Evolutionary conservation across 129 eudicot genomes (phyloP).

Genomic region (Helianthus tuberosus): DNA sequence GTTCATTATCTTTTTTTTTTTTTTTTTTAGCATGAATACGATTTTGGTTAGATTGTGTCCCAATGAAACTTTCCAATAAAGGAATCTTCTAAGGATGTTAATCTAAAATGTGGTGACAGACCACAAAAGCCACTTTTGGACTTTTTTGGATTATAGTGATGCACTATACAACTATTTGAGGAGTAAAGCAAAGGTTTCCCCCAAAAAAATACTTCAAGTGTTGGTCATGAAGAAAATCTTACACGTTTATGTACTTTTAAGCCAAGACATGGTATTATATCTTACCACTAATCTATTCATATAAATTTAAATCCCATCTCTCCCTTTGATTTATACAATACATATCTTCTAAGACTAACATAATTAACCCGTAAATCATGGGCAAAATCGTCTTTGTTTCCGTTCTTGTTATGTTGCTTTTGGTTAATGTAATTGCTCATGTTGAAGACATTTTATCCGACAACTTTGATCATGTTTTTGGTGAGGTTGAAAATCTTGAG

Average conservation of each 20-base stretch:
- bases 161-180: slow-evolving; percentile 33
- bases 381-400: slow-evolving; percentile 46
- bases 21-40: too few species aligned
- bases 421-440: slow-evolving; percentile 33
- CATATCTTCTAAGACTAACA: slow-evolving; percentile 23
- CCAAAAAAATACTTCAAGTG: slow-evolving; percentile 37
- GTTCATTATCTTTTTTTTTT: too few species aligned
- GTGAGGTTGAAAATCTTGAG: slow-evolving; percentile 48
- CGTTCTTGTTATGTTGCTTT: slow-evolving; percentile 45
- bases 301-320: slow-evolving; percentile 42
- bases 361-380: slow-evolving; percentile 47
- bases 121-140: slow-evolving; percentile 31
- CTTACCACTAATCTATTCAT: slow-evolving; percentile 41
- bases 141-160: slow-evolving; percentile 16
- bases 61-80: slow-evolving; percentile 6
- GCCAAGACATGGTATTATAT: slow-evolving; percentile 36
- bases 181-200: slow-evolving; percentile 51
- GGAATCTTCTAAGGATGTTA: slow-evolving; percentile 26
- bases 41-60: too few species aligned
- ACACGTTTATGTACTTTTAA: slow-evolving; percentile 40
- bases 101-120: slow-evolving; percentile 24
- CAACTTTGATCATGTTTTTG: slow-evolving; percentile 29
- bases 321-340: slow-evolving; percentile 42
- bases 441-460: slow-evolving; percentile 44
- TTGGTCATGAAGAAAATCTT: slow-evolving; percentile 36